Evolutionary conservation across 139 green algal genomes (phyloP).

Genomic region (Penium margaritaceum): DNA sequence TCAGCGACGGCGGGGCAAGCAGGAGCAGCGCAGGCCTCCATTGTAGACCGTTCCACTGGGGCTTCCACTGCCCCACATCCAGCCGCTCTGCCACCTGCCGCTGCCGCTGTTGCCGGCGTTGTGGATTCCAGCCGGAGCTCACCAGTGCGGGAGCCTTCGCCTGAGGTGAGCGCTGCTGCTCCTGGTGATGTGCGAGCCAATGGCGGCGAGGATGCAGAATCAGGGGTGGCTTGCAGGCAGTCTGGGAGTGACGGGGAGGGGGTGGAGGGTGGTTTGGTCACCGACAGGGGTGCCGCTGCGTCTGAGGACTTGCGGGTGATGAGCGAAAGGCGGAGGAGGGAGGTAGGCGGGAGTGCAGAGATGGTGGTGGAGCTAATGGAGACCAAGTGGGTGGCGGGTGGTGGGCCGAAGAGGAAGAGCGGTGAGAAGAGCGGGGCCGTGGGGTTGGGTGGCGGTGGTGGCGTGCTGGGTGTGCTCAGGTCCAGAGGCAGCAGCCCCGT

Average conservation of each 20-base stretch:
- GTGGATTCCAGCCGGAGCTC: too few species aligned
- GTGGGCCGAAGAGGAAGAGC: neutral
- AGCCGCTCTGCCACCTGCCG: too few species aligned
- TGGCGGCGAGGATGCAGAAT: neutral
- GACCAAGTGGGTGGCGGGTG: neutral
- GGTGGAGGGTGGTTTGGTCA: too few species aligned
- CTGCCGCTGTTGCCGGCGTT: too few species aligned
- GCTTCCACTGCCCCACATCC: too few species aligned
- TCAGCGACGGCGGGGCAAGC: neutral
- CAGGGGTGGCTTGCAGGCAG: neutral
- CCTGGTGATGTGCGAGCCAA: neutral
- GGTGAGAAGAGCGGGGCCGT: neutral
- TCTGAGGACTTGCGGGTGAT: neutral
- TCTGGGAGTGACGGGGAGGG: neutral
- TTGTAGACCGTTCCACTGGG: too few species aligned
- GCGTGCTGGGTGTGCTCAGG: too few species aligned
- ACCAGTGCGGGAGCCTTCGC: too few species aligned
- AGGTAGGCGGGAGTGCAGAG: neutral
- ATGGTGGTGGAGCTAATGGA: conserved; percentile 1
- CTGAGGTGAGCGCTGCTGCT: too few species aligned
- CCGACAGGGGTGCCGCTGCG: too few species aligned
- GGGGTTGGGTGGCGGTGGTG: neutral
- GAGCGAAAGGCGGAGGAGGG: neutral
- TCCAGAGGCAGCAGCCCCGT: neutral
- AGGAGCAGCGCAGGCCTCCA: neutral